Evolutionary conservation across 208 protist species (phyloP).

Genomic region (Crithidia fasciculata): DNA sequence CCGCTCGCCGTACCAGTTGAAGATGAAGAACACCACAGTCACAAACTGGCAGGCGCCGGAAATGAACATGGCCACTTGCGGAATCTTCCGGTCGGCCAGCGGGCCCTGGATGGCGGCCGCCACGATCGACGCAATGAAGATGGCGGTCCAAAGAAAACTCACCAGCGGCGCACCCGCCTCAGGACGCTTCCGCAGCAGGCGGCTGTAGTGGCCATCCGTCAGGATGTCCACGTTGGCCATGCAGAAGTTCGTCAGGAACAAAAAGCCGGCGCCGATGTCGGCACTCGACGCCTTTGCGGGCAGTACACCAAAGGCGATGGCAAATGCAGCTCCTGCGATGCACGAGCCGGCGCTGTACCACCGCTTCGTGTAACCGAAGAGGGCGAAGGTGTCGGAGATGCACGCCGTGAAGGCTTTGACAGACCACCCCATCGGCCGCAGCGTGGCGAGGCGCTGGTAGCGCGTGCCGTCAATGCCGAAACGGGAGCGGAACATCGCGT

Average conservation of each 20-base stretch:
- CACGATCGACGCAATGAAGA: constrained; percentile 44
- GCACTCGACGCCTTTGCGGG: constrained; percentile 44
- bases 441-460: constrained; percentile 59
- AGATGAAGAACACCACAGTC: constrained; percentile 52
- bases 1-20: constrained; percentile 76
- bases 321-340: constrained; percentile 40
- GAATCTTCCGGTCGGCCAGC: constrained; percentile 41
- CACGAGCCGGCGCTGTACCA: constrained; percentile 60
- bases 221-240: constrained; percentile 79
- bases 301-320: constrained; percentile 45
- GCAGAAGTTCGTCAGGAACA: constrained; percentile 58
- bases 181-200: constrained; percentile 52
- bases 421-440: constrained; percentile 60
- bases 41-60: constrained; percentile 51
- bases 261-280: constrained; percentile 41
- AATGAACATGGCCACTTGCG: constrained; percentile 47
- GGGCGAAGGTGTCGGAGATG: constrained; percentile 53
- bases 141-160: constrained; percentile 66
- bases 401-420: constrained; percentile 64
- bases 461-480: constrained; percentile 43
- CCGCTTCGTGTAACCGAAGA: constrained; percentile 70
- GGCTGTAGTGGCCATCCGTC: constrained; percentile 74
- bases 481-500: constrained; percentile 55
- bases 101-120: constrained; percentile 53
- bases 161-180: constrained; percentile 46